phyloP scores from a whole-genome alignment of 805 yeast genomes.

The Candida insectalens region DNA sequence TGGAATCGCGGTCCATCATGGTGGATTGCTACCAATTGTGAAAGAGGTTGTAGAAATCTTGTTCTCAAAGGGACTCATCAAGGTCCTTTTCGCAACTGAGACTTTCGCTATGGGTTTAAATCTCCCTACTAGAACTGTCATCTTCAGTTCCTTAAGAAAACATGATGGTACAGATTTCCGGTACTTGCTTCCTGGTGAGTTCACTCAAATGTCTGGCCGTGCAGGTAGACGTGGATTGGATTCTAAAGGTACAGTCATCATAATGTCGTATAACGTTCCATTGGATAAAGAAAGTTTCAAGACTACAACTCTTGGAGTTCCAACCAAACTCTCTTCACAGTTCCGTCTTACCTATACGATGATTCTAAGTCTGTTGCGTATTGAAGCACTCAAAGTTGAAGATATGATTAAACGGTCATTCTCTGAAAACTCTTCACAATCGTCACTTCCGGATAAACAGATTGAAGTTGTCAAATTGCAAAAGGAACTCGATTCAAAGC shows the following conservation, averaged over 20 bases:
- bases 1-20: slow-evolving; percentile 97
- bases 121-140: slow-evolving; percentile 93
- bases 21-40: slow-evolving; percentile 84
- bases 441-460: slow-evolving; percentile 79
- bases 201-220: slow-evolving; percentile 98
- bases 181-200: slow-evolving; percentile 86
- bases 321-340: slow-evolving; percentile 85
- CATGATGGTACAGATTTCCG: slow-evolving; percentile 86
- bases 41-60: slow-evolving; percentile 93
- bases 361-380: slow-evolving; percentile 84
- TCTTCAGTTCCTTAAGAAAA: slow-evolving; percentile 74
- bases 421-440: slow-evolving; percentile 82
- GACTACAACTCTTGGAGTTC: slow-evolving; percentile 77
- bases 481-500: slow-evolving; percentile 27
- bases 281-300: slow-evolving; percentile 50
- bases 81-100: slow-evolving; percentile 92
- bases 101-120: slow-evolving; percentile 99
- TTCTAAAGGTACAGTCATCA: slow-evolving; percentile 86
- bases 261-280: slow-evolving; percentile 74
- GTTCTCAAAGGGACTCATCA: slow-evolving; percentile 77
- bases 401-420: slow-evolving; percentile 97
- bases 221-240: slow-evolving; percentile 98
- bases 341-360: slow-evolving; percentile 91
- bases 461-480: slow-evolving; percentile 47
- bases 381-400: slow-evolving; percentile 93